Conservation (phyloP, 2,329 filamentous ascomycete species). For the Hysterium pulicare region DNA sequence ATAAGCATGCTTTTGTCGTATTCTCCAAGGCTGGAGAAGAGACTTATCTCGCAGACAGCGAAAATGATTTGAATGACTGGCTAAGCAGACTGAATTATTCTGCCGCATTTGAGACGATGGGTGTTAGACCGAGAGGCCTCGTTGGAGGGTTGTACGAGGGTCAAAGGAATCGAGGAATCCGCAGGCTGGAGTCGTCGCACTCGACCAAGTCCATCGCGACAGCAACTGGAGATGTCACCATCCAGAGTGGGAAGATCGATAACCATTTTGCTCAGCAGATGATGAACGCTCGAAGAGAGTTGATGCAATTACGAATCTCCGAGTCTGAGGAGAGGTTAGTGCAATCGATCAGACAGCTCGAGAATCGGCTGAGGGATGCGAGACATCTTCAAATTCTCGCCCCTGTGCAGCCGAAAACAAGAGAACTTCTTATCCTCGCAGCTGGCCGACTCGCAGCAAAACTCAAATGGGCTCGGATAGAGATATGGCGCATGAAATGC, state of each 20-base stretch:
- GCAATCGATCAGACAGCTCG: slow-evolving; percentile 70
- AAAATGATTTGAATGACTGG: slow-evolving; percentile 95
- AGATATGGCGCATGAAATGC: slow-evolving; percentile 88
- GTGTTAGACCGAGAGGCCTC: slow-evolving; percentile 85
- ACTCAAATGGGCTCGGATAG: slow-evolving; percentile 88
- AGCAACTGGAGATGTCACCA: slow-evolving; percentile 68
- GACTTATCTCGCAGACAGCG: slow-evolving; percentile 83
- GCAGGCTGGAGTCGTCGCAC: slow-evolving; percentile 61
- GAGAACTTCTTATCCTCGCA: slow-evolving; percentile 80
- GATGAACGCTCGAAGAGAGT: slow-evolving; percentile 72
- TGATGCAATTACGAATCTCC: slow-evolving; percentile 78
- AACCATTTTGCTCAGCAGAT: slow-evolving; percentile 84
- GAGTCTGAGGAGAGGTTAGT: slow-evolving; percentile 79
- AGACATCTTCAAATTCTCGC: slow-evolving; percentile 85
- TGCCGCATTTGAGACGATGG: slow-evolving; percentile 86
- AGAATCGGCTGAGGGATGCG: slow-evolving; percentile 80
- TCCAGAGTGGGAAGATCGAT: slow-evolving; percentile 71
- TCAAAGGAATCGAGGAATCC: slow-evolving; percentile 68
- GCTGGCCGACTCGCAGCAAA: slow-evolving; percentile 82
- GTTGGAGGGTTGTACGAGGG: slow-evolving; percentile 82
- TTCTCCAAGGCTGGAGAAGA: slow-evolving; percentile 82
- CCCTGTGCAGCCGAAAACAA: slow-evolving; percentile 84
- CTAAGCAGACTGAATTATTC: slow-evolving; percentile 94
- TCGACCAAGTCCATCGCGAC: slow-evolving; percentile 63
- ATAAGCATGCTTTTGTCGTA: slow-evolving; percentile 93